Conservation (phyloP, 345 rosid species). For the Stellera chamaejasme region DNA sequence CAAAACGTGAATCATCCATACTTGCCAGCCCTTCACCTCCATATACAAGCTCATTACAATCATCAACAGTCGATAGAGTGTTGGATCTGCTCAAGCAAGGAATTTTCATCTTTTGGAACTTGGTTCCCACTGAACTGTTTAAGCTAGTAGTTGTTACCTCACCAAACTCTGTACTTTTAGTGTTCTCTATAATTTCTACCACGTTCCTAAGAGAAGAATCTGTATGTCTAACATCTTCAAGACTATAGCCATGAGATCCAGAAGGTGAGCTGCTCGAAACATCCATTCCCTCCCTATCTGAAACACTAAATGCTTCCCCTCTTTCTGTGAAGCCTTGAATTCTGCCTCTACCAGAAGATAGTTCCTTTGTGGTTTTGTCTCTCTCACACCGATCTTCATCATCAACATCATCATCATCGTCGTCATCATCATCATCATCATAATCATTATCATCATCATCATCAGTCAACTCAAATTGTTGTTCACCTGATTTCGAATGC, state of each 20-base stretch:
- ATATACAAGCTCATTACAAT: slow-evolving; percentile 26
- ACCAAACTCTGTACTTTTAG: slow-evolving; percentile 24
- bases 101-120: slow-evolving; percentile 19
- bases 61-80: slow-evolving; percentile 36
- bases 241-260: slow-evolving; percentile 12
- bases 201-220: slow-evolving; percentile 24
- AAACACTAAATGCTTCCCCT: slow-evolving; percentile 20
- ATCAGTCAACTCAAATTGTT: slow-evolving; percentile 27
- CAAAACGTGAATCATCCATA: slow-evolving; percentile 25
- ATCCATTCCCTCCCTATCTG: slow-evolving; percentile 23
- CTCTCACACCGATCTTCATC: slow-evolving; percentile 22
- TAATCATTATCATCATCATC: slow-evolving; percentile 17
- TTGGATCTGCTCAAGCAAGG: slow-evolving; percentile 25
- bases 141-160: slow-evolving; percentile 18
- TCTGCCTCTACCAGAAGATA: slow-evolving; percentile 19
- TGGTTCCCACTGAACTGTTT: slow-evolving; percentile 23
- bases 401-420: slow-evolving; percentile 12
- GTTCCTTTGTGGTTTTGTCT: slow-evolving; percentile 24
- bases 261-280: slow-evolving; percentile 22
- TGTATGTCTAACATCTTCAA: slow-evolving; percentile 11
- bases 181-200: slow-evolving; percentile 12
- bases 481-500: slow-evolving; percentile 35
- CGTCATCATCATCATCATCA: not conserved
- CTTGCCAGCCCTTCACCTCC: slow-evolving; percentile 22
- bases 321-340: slow-evolving; percentile 10